phyloP scores from a whole-genome alignment of 306 rosid species.

The Quillaja saponaria region DNA sequence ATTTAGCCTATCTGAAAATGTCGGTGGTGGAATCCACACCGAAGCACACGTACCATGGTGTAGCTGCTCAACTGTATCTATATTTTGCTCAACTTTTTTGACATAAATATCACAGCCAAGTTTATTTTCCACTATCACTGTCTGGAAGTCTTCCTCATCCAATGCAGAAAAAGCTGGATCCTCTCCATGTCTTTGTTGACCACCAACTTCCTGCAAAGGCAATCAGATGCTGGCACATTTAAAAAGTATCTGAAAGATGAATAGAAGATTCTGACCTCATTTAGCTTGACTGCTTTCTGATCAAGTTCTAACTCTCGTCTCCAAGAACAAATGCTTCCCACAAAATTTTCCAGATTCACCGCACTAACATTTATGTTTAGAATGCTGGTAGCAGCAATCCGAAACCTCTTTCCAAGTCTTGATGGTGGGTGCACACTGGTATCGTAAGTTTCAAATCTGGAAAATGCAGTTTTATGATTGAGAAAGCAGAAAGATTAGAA shows the following conservation, averaged over 20 bases:
- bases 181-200: constrained; percentile 49
- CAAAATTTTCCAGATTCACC: constrained; percentile 73
- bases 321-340: constrained; percentile 84
- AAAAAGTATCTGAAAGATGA: constrained; percentile 23
- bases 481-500: constrained; percentile 16
- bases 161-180: constrained; percentile 70
- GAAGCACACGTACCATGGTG: constrained; percentile 62
- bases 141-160: constrained; percentile 95
- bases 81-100: constrained; percentile 65
- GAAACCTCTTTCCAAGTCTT: constrained; percentile 78
- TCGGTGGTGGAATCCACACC: constrained; percentile 91
- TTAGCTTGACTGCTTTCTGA: constrained; percentile 64
- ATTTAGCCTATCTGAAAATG: constrained; percentile 86
- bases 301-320: constrained; percentile 86
- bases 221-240: constrained; percentile 28
- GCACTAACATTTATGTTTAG: constrained; percentile 89
- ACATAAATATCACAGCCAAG: constrained; percentile 86
- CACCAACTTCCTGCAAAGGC: constrained; percentile 63
- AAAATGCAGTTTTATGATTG: constrained; percentile 29
- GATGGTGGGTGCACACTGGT: constrained; percentile 53
- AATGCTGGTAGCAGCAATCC: constrained; percentile 83
- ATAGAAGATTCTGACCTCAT: constrained; percentile 51
- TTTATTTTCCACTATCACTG: constrained; percentile 76
- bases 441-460: constrained; percentile 89
- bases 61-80: constrained; percentile 54